phyloP scores from a whole-genome alignment of 768 basidiomycete species.

The Russula sp. region DNA sequence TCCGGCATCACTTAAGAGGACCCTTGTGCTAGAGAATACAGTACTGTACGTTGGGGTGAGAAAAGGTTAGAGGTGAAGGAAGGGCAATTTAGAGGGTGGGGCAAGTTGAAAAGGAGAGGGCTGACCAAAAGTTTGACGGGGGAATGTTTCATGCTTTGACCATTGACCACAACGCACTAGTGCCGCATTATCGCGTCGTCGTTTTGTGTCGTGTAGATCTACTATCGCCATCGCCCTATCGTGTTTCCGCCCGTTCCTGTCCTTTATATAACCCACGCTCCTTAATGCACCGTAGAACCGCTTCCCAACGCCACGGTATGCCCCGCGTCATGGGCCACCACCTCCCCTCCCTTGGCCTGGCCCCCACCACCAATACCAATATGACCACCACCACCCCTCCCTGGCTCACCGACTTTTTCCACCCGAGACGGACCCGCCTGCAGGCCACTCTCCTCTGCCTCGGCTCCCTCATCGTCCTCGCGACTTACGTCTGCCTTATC shows the following conservation, averaged over 20 bases:
- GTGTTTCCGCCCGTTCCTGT: not conserved
- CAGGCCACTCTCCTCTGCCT: conserved; percentile 20
- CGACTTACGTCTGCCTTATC: conserved; percentile 18
- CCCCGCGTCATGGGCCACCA: not conserved
- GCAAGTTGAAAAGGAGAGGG: too few relatives aligned
- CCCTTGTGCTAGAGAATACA: too few relatives aligned
- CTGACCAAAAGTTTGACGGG: too few relatives aligned
- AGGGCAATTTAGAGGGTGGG: too few relatives aligned
- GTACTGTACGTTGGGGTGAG: too few relatives aligned
- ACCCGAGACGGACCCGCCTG: conserved; percentile 17
- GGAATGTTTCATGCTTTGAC: too few relatives aligned
- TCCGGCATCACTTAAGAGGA: too few relatives aligned
- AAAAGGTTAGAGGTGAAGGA: too few relatives aligned
- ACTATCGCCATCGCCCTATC: not conserved
- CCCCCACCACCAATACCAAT: too few relatives aligned
- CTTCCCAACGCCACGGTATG: conserved; percentile 16
- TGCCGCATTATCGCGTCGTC: too few relatives aligned
- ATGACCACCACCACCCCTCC: conserved; percentile 1
- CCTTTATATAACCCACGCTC: conserved; percentile 16
- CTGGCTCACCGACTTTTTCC: conserved; percentile 7
- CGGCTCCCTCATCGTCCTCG: conserved; percentile 10
- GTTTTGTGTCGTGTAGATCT: too few relatives aligned
- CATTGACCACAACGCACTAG: too few relatives aligned
- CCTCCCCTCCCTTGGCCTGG: not conserved
- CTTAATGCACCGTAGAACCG: conserved; percentile 17